Percentiles rank a stretch among this genome's conserved stretches.
phyloP scores from a whole-genome alignment of 1,139 yeast species.

The Candida sanyaensis region DNA sequence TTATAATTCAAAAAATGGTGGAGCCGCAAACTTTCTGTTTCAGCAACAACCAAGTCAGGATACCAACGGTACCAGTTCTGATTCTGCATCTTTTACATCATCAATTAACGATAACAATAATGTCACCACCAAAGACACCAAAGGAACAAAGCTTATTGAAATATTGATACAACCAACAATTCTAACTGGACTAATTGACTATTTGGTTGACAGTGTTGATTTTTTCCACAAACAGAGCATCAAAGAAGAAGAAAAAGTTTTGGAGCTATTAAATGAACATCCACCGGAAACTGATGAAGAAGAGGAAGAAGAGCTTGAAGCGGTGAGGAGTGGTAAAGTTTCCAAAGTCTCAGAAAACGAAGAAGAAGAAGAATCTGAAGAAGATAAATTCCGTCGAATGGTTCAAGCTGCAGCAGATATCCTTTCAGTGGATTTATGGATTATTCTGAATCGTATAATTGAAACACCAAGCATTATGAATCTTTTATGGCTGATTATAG shows the following conservation, averaged over 20 bases:
- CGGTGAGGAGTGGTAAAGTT: conserved; percentile 5
- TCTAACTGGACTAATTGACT: conserved; percentile 41
- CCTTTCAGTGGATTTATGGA: conserved; percentile 46
- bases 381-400: conserved; percentile 41
- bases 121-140: conserved; percentile 31
- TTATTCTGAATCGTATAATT: conserved; percentile 45
- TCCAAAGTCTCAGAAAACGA: conserved; percentile 14
- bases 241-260: conserved; percentile 26
- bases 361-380: conserved; percentile 29
- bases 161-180: conserved; percentile 49
- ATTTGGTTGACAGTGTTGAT: conserved; percentile 38
- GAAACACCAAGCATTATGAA: conserved; percentile 45
- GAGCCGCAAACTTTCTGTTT: conserved; percentile 30
- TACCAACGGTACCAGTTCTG: conserved; percentile 16
- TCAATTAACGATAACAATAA: conserved; percentile 33
- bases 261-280: conserved; percentile 15
- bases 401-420: conserved; percentile 47
- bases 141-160: conserved; percentile 45
- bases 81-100: conserved; percentile 40
- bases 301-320: conserved; percentile 17
- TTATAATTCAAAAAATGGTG: conserved; percentile 32
- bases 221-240: conserved; percentile 33
- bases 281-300: conserved; percentile 10
- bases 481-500: conserved; percentile 45
- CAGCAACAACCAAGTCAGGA: conserved; percentile 23